Conservation (phyloP, 225 moss, liverwort and hornwort species). For the Pseudoscleropodium purum region DNA sequence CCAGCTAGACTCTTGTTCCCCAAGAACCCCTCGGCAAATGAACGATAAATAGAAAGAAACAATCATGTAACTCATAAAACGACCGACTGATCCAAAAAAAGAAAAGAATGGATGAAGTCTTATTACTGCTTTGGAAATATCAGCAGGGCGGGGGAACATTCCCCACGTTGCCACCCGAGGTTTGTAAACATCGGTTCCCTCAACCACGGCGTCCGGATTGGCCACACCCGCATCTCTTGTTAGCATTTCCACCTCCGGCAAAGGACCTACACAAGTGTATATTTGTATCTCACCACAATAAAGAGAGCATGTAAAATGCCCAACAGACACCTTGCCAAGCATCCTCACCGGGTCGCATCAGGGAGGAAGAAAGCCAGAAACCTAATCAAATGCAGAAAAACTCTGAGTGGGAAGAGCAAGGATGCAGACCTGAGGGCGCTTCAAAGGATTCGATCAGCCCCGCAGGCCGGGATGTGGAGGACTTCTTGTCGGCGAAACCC, state of each 20-base stretch:
- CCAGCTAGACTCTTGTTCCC: background rate
- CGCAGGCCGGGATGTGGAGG: slow-evolving; percentile 34
- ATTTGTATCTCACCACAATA: background rate
- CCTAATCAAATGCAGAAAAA: background rate
- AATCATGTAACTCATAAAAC: background rate
- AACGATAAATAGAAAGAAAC: background rate
- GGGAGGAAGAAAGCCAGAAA: background rate
- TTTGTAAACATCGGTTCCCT: slow-evolving; percentile 49
- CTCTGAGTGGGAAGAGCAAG: background rate
- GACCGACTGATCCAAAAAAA: background rate
- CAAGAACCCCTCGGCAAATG: background rate
- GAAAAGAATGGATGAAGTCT: background rate
- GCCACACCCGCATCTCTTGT: slow-evolving; percentile 57
- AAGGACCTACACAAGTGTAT: slow-evolving; percentile 22
- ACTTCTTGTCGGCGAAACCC: slow-evolving; percentile 81
- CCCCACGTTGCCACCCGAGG: slow-evolving; percentile 92
- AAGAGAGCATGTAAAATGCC: background rate
- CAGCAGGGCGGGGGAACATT: slow-evolving; percentile 82
- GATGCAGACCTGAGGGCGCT: slow-evolving; percentile 29
- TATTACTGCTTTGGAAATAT: slow-evolving; percentile 82
- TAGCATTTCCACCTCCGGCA: slow-evolving; percentile 88
- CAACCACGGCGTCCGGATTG: slow-evolving; percentile 1
- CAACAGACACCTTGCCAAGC: background rate
- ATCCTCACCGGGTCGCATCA: background rate
- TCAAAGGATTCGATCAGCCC: slow-evolving; percentile 54